Base-by-base conservation (phyloP, 192 early-diverging fungal species). In the Podila verticillata region DNA sequence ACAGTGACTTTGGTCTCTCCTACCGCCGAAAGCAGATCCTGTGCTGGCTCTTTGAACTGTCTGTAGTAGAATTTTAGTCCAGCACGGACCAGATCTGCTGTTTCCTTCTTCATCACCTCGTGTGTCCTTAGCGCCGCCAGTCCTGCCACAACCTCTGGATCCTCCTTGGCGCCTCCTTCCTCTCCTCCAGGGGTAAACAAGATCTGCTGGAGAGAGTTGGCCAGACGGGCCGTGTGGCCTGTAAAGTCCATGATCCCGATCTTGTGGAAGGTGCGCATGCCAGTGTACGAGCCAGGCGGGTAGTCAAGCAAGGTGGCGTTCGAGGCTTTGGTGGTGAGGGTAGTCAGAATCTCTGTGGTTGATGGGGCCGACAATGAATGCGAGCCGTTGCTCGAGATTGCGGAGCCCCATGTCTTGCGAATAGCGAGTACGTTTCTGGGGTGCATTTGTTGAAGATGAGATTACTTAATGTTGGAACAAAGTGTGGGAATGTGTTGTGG, bases 221-320 rank as follows among this genome's bases (percentile, higher is more conserved):
- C 66, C 6, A 91, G 71, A 5, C 91, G 86, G 1, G 79, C 56
- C 2, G 87, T 68, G 59, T 93, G 92, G 13, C 65, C 70, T 10
- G 79, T 65, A 10, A 92, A 83, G 48, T 92, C 89, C 44, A 92
- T 74, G 65, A 93, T 84, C 3, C 84, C 83, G 9, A 66, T 57
- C 22, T 74, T 65, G 7, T 85, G 60, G 29, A 92, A 72, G 4
- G 91, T 93, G 24, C 92, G 86, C 70, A 87, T 89, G 4, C 84
- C 84, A 3, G 92, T 93, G 69, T 93, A 93, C 2, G 91, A 85
- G 9, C 89, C 91, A 86, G 69, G 2, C 19, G 75, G 75, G 48
- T 79, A 79, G 56, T 71, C 68, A 10, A 79, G 65, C 26, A 79
- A 19, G 10, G 44, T 79, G 22, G 68, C 64, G 34, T 51, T 49